A percentile compares a stretch with the other conserved stretches of the same genome.
Conservation (phyloP, 805 yeast genomes). For the Dipodascus albidus region DNA sequence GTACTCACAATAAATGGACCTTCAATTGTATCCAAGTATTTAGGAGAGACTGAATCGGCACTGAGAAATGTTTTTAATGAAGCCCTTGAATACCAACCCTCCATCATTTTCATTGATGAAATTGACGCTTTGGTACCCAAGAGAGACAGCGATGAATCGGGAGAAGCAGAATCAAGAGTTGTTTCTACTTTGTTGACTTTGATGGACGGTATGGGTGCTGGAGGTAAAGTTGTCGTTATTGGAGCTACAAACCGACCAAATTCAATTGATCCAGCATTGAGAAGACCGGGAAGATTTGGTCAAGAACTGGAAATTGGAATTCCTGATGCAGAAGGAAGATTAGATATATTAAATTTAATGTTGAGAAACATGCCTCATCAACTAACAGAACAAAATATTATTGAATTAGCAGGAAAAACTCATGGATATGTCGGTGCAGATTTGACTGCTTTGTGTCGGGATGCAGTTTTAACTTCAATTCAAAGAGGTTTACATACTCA, state of each 20-base stretch:
- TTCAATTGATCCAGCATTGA: conserved; percentile 71
- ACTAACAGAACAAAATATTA: conserved; percentile 44
- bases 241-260: conserved; percentile 91
- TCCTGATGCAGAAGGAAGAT: conserved; percentile 76
- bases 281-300: conserved; percentile 85
- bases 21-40: conserved; percentile 78
- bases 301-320: conserved; percentile 85
- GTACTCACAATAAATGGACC: conserved; percentile 82
- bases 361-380: conserved; percentile 48
- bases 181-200: conserved; percentile 81
- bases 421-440: conserved; percentile 99
- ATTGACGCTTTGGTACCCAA: conserved; percentile 86
- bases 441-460: conserved; percentile 74
- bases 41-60: conserved; percentile 88
- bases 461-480: conserved; percentile 76
- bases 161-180: conserved; percentile 83
- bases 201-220: conserved; percentile 98
- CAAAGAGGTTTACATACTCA: conserved; percentile 38
- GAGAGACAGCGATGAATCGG: conserved; percentile 72
- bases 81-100: conserved; percentile 77
- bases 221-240: conserved; percentile 88
- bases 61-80: conserved; percentile 75
- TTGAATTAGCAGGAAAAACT: conserved; percentile 58
- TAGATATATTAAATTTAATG: conserved; percentile 57
- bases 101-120: conserved; percentile 84